Conservation (phyloP, 768 basidiomycete genomes). For the Suillus hirtellus region DNA sequence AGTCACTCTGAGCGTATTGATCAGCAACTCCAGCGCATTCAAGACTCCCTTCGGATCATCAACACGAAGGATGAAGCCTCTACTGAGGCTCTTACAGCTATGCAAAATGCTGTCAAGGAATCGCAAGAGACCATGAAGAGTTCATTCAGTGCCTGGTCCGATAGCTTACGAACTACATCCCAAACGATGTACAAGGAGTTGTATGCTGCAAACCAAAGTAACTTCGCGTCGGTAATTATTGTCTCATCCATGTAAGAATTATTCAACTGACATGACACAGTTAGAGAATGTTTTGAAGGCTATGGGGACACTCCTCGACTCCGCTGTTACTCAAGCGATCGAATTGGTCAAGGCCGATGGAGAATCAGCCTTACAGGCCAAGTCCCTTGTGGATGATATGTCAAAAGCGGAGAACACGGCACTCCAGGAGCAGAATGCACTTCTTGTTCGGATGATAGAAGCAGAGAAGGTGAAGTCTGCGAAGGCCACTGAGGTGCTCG, state of each 20-base stretch:
- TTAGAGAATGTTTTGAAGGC: constrained; percentile 60
- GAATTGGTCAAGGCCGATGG: constrained; percentile 58
- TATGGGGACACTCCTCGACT: constrained; percentile 61
- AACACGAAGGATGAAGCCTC: constrained; percentile 57
- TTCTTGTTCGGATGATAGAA: constrained; percentile 60
- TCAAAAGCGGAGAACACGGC: constrained; percentile 56
- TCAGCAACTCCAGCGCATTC: constrained; percentile 55
- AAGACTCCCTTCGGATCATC: constrained; percentile 52
- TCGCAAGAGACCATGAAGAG: constrained; percentile 53
- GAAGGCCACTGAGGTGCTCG: constrained; percentile 67
- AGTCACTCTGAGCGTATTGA: constrained; percentile 55
- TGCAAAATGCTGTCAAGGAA: constrained; percentile 52
- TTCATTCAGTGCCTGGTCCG: constrained; percentile 57
- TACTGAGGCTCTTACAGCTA: constrained; percentile 46
- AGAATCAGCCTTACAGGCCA: constrained; percentile 49
- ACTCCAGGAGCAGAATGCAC: constrained; percentile 70
- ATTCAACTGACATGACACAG: constrained; percentile 22
- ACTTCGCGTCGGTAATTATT: constrained; percentile 45
- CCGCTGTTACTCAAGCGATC: constrained; percentile 56
- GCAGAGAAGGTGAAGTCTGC: constrained; percentile 67
- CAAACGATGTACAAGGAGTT: constrained; percentile 49
- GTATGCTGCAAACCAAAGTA: constrained; percentile 42
- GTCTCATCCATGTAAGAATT: not conserved
- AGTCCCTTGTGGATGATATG: constrained; percentile 46
- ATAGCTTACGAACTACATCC: constrained; percentile 49